Percentiles rank a stretch among this genome's conserved stretches.
Conservation (phyloP, 441 rosid species). For the Euphorbia corollata region DNA sequence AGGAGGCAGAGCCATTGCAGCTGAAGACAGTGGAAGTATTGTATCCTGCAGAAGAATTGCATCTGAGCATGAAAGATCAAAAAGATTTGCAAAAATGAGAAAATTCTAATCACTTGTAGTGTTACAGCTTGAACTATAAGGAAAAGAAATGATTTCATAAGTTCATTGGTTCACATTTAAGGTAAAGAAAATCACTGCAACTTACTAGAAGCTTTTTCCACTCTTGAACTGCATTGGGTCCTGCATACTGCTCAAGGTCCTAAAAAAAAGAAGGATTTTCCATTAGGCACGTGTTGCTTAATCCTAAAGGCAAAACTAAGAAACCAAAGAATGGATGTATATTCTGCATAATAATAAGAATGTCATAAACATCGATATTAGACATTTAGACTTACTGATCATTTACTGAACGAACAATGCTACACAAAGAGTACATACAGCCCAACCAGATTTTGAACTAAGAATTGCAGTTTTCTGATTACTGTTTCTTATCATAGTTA, state of each 20-base stretch:
- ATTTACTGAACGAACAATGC: background rate
- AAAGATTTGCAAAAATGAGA: background rate
- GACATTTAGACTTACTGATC: background rate
- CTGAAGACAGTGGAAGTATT: constrained; percentile 79
- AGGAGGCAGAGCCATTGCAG: constrained; percentile 93
- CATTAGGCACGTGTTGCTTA: background rate
- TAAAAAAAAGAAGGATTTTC: constrained; percentile 19
- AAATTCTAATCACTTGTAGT: background rate
- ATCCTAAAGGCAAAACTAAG: background rate
- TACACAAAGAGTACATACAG: too few relatives aligned
- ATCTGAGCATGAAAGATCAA: background rate
- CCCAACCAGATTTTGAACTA: too few relatives aligned
- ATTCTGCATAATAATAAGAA: background rate
- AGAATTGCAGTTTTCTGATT: too few relatives aligned
- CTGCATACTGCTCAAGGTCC: constrained; percentile 82
- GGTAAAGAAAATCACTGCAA: constrained; percentile 7
- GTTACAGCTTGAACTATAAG: background rate
- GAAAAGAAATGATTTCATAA: background rate
- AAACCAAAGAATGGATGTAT: background rate
- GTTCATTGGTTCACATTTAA: too few relatives aligned
- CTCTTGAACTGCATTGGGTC: constrained; percentile 64
- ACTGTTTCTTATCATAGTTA: too few relatives aligned
- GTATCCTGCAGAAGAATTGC: constrained; percentile 54
- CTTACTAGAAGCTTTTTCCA: constrained; percentile 86
- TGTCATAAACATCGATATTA: background rate